phyloP scores from a whole-genome alignment of 169 alveolate genomes.

The Plasmodium gonderi region DNA sequence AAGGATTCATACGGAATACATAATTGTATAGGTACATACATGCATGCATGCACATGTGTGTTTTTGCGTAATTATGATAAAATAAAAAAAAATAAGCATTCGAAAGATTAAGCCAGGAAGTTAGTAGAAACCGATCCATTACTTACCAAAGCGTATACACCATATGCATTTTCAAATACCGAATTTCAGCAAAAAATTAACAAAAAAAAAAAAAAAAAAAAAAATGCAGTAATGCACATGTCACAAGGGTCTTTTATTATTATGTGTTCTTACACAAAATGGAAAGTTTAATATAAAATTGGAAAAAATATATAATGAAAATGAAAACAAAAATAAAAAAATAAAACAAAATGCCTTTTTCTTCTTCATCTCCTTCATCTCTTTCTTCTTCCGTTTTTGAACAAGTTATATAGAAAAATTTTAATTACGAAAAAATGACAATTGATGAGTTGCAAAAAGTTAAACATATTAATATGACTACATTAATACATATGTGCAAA shows the following conservation, averaged over 20 bases:
- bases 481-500: neutral
- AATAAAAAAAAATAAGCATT: neutral
- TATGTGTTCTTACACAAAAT: constrained; percentile 26
- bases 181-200: neutral
- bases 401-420: constrained; percentile 13
- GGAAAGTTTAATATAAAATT: neutral
- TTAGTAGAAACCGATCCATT: neutral
- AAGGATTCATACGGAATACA: neutral
- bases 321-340: constrained; percentile 1
- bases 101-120: neutral
- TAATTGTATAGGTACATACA: neutral
- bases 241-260: neutral
- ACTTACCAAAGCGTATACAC: neutral
- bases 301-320: neutral
- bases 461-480: neutral
- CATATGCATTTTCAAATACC: neutral
- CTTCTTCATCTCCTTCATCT: too few relatives aligned
- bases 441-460: too few relatives aligned
- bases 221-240: too few relatives aligned
- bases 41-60: neutral
- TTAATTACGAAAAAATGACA: neutral
- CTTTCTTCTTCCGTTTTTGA: neutral
- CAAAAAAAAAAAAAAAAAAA: too few relatives aligned
- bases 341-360: too few relatives aligned
- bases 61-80: too few relatives aligned